Evolutionary conservation across 164 flowering plant species (phyloP).

Genomic region (Aristolochia contorta): DNA sequence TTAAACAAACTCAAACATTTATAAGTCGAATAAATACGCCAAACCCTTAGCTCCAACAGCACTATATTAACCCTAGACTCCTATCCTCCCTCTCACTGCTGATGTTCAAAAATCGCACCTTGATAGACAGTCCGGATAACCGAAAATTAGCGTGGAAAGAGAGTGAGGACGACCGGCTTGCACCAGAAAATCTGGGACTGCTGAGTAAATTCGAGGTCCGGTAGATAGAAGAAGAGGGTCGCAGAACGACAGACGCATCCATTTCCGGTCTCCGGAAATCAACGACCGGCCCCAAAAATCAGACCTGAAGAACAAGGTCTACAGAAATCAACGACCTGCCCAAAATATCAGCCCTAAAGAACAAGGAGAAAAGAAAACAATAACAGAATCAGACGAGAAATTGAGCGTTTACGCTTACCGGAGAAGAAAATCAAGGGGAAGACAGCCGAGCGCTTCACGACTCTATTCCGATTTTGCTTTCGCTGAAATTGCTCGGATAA

Average conservation of each 20-base stretch:
- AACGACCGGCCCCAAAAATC: background rate
- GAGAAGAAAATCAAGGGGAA: background rate
- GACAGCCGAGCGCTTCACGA: too few relatives aligned
- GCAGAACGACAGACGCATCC: constrained; percentile 25
- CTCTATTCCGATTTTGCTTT: too few relatives aligned
- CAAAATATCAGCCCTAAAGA: background rate
- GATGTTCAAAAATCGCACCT: constrained; percentile 14
- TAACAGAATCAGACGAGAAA: background rate
- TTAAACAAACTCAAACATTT: too few relatives aligned
- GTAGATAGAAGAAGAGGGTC: constrained; percentile 13
- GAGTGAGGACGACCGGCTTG: constrained; percentile 11
- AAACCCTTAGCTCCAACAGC: too few relatives aligned
- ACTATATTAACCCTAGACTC: too few relatives aligned
- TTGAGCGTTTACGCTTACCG: background rate
- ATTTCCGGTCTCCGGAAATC: constrained; percentile 10
- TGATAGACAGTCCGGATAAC: constrained; percentile 8
- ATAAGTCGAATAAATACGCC: too few relatives aligned
- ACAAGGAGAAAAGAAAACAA: background rate
- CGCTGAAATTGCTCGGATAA: too few relatives aligned
- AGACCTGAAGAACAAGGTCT: background rate
- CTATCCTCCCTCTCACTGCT: too few relatives aligned
- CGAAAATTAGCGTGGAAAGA: constrained; percentile 9
- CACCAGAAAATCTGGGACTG: constrained; percentile 8
- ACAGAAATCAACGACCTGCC: background rate
- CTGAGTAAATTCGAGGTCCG: constrained; percentile 2